These are phyloP conservation scores for Hamamelis virginiana DNA, from an alignment of 164 flowering plant genomes.

Conservation along the genomic window DNA sequence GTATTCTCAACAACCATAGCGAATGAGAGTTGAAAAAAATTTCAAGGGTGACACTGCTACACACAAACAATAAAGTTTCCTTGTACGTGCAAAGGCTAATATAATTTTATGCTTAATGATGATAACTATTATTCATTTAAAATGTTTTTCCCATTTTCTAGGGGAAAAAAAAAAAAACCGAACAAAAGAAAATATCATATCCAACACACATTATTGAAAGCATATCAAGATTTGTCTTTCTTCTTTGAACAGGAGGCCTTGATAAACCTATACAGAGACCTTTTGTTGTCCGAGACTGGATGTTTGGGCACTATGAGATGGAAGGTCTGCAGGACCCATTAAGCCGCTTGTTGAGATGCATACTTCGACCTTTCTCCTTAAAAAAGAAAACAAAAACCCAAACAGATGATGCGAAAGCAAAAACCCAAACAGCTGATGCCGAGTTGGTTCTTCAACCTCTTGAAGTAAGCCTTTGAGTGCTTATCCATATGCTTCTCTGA, in stretches of 20 bases:
- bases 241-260: slow-evolving; percentile 69
- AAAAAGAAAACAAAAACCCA: slow-evolving; percentile 32
- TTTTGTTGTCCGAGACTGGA: slow-evolving; percentile 73
- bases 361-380: slow-evolving; percentile 41
- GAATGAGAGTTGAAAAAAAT: too few species aligned
- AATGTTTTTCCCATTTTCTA: too few species aligned
- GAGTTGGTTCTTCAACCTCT: slow-evolving; percentile 57
- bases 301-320: slow-evolving; percentile 95
- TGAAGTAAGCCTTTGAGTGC: slow-evolving; percentile 20
- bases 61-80: too few species aligned
- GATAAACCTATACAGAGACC: slow-evolving; percentile 73
- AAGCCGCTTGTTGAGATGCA: slow-evolving; percentile 59
- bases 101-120: neutral
- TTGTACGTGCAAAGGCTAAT: neutral
- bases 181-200: too few species aligned
- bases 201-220: too few species aligned
- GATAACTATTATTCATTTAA: neutral
- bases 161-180: too few species aligned
- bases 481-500: neutral
- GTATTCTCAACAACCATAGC: neutral
- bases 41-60: neutral
- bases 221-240: neutral
- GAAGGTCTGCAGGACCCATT: slow-evolving; percentile 91
- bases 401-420: slow-evolving; percentile 32
- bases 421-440: slow-evolving; percentile 25